Base-by-base conservation (phyloP, 257 asterid species). In the Scutellaria baicalensis region DNA sequence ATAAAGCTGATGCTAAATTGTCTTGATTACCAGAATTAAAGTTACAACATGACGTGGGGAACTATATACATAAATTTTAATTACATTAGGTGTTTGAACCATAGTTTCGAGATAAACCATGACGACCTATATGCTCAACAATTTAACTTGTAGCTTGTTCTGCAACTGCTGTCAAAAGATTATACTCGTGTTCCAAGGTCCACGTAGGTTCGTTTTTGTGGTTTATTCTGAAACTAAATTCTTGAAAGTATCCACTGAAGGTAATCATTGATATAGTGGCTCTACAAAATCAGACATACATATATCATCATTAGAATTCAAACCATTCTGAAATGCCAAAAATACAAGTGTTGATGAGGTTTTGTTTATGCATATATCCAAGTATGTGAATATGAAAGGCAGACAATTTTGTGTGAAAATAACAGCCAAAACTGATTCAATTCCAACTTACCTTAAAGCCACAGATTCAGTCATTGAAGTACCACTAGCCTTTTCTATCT, bases 161-260 rank as follows among this genome's bases (percentile, higher is more conserved):
- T 67, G 85, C 79, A 57, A 71, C 75, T 7, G 84, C 85, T 12
- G 91, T 81, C 78, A 85, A 67, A 52, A 93, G 84, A 84, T 93
- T 93, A 49, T 76, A 79, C 77, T 90, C 93, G 20, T 88, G 84
- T 73, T 90, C 95, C 78, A 90, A 73, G 8, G 80, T 84, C 98
- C 98, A 93, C 0, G 86, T 72, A 58, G 87, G 84, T 78, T 85
- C 93, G 60, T 88, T 82, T 73, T 80, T 92, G 78, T 82, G 87
- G 85, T 87, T 88, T 71, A 90, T 59, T 44, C 83, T 75, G 51
- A 81, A 79, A 60, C 83, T 52, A 64, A 88, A 93, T 75, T 86
- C 96, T 83, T 86, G 88, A 68, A 84, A 90, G 76, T 84, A 80
- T 55, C 97, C 98, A 3, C 71, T 74, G 13, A 63, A 84, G 39